These are phyloP conservation scores for Backusella tuberculispora DNA, from an alignment of 192 early-diverging fungal genomes.

Conservation along the genomic window DNA sequence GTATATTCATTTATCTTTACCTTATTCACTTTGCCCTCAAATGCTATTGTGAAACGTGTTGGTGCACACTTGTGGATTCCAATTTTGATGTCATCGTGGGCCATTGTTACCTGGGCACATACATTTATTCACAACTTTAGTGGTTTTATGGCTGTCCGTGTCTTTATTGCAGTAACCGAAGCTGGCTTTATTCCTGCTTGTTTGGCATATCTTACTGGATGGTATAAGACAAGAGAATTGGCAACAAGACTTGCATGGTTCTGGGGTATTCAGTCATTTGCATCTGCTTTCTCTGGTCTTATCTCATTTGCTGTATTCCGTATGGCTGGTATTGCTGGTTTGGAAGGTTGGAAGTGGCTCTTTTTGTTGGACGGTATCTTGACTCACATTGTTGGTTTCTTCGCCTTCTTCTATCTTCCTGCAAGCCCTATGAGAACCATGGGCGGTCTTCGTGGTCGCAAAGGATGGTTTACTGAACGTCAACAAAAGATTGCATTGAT, in stretches of 20 bases:
- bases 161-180: slow-evolving; percentile 57
- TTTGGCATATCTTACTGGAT: slow-evolving; percentile 53
- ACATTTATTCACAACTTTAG: slow-evolving; percentile 28
- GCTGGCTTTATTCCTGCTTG: slow-evolving; percentile 48
- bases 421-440: slow-evolving; percentile 45
- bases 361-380: slow-evolving; percentile 65
- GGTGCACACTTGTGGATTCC: slow-evolving; percentile 63
- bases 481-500: slow-evolving; percentile 60
- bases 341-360: slow-evolving; percentile 71
- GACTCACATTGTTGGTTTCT: slow-evolving; percentile 29
- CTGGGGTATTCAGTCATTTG: slow-evolving; percentile 54
- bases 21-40: slow-evolving; percentile 53
- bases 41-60: slow-evolving; percentile 49
- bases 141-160: slow-evolving; percentile 50
- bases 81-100: slow-evolving; percentile 41
- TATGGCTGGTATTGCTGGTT: slow-evolving; percentile 53
- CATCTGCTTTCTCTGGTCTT: slow-evolving; percentile 56
- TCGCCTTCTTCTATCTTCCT: slow-evolving; percentile 59
- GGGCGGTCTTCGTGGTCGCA: slow-evolving; percentile 2
- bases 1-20: slow-evolving; percentile 46
- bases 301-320: slow-evolving; percentile 61
- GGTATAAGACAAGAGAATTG: slow-evolving; percentile 56
- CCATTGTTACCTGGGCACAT: slow-evolving; percentile 33
- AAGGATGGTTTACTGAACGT: slow-evolving; percentile 56
- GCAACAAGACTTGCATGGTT: slow-evolving; percentile 54